phyloP scores from a whole-genome alignment of 148 eudicot genomes.

The Drosera capensis region DNA sequence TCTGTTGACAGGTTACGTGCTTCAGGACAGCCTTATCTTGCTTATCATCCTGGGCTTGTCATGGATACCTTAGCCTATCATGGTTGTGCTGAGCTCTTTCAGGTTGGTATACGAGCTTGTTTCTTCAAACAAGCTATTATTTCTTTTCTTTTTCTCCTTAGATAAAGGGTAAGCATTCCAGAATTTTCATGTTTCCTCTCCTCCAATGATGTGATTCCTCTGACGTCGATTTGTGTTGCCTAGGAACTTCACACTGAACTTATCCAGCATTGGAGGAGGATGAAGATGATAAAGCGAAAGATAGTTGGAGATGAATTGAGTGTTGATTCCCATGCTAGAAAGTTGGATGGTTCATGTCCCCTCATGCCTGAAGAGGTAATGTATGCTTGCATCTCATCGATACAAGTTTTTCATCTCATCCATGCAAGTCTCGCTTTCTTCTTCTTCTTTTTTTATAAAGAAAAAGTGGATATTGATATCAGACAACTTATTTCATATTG shows the following conservation, averaged over 20 bases:
- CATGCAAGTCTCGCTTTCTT: neutral
- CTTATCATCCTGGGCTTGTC: conserved; percentile 82
- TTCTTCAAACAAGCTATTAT: neutral
- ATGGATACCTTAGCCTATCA: conserved; percentile 82
- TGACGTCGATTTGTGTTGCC: conserved; percentile 7
- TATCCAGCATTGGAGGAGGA: conserved; percentile 69
- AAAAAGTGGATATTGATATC: too few species aligned
- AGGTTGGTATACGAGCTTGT: conserved; percentile 29
- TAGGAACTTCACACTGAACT: conserved; percentile 94
- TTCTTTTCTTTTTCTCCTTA: neutral
- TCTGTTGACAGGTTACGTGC: conserved; percentile 47
- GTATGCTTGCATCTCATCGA: neutral
- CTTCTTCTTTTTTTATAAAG: neutral
- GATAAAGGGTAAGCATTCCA: neutral
- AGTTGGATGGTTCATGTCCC: conserved; percentile 72
- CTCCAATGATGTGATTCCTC: neutral
- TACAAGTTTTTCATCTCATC: neutral
- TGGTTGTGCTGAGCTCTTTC: conserved; percentile 97
- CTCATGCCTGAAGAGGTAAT: conserved; percentile 96
- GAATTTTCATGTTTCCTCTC: neutral
- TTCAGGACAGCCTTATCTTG: conserved; percentile 84
- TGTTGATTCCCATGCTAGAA: conserved; percentile 65
- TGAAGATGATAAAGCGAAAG: conserved; percentile 75
- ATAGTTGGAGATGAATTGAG: conserved; percentile 41
- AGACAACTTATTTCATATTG: conserved; percentile 1